Evolutionary conservation across 139 green algal species (phyloP), one percentile per base, ranked within the genome.

Genomic region (Picochlorum sp.): DNA sequence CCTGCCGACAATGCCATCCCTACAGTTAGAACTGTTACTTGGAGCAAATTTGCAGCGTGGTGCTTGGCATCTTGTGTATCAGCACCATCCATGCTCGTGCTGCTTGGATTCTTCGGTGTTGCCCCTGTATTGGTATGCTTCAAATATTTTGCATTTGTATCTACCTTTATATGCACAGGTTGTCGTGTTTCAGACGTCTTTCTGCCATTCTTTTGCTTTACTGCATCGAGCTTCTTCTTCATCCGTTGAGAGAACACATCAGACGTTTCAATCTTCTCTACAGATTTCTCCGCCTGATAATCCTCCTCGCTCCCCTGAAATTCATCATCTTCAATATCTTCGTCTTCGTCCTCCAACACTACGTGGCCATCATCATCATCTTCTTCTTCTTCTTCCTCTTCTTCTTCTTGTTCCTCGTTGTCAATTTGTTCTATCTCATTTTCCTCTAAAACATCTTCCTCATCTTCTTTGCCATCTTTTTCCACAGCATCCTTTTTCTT

Each of bases 1-100:
- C 76, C 78, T 4, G 75, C 83, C 18, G 72, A 74, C 2, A 60
- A 60, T 2, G 81, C 81, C 85, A 90, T 92, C 41, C 74, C 50
- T 2, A 75, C 31, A 6, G 75, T 89, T 2, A 81, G 15, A 9
- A 91, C 77, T 10, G 63, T 44, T 4, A 28, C 6, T 9, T 57
- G 70, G 67, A 59, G 45, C 37, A 44, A 26, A 23, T 30, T 47
- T 16, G 63, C 38, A n/a, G 62, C 8, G 2, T 60, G 37, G 18
- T 57, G 20, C 8, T 9, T 30, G 58, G n/a, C 20, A 34, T 14
- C 20, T 14, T 34, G 13, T 14, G 7, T n/a, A n/a, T 34, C 23
- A 59, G 47, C 10, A 26, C n/a, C 47, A 55, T 20, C 18, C n/a
- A 30, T 30, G 28, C 28, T 30, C 4, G 28, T 55, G 56, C 11